Percentiles rank a stretch among this genome's conserved stretches.
Conservation (phyloP, 495 filamentous ascomycete species). For the Penicillium lagena region DNA sequence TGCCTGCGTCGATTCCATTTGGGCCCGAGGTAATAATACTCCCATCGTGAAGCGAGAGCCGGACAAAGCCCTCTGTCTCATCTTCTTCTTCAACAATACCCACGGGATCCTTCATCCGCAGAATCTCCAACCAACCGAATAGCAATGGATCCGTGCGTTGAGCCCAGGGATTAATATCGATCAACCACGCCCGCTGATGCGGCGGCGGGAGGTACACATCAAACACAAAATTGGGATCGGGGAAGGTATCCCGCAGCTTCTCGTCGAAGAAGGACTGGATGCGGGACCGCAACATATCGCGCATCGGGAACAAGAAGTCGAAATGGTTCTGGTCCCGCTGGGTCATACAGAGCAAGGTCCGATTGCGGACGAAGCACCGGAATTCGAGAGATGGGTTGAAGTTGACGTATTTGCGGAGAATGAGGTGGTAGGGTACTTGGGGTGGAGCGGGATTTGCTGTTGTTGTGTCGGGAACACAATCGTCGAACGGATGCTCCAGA, state of each 20-base stretch:
- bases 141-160: conserved; percentile 79
- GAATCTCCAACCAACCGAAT: conserved; percentile 85
- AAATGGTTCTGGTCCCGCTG: conserved; percentile 91
- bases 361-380: conserved; percentile 81
- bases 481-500: conserved; percentile 86
- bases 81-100: conserved; percentile 28
- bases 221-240: conserved; percentile 77
- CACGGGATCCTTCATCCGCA: conserved; percentile 57
- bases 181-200: conserved; percentile 69
- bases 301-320: conserved; percentile 67
- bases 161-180: conserved; percentile 97
- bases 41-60: conserved; percentile 31
- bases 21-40: conserved; percentile 8
- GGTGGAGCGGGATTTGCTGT: conserved; percentile 11
- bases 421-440: conserved; percentile 57
- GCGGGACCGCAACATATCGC: conserved; percentile 49
- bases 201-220: conserved; percentile 85
- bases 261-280: conserved; percentile 70
- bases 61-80: conserved; percentile 28
- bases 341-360: conserved; percentile 71
- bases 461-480: conserved; percentile 46
- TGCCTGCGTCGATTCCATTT: conserved; percentile 14
- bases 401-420: conserved; percentile 80
- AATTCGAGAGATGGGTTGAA: conserved; percentile 90
- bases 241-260: conserved; percentile 67